Evolutionary conservation across 2,329 filamentous ascomycete species (phyloP).

Genomic region (Fusarium dlaminii): DNA sequence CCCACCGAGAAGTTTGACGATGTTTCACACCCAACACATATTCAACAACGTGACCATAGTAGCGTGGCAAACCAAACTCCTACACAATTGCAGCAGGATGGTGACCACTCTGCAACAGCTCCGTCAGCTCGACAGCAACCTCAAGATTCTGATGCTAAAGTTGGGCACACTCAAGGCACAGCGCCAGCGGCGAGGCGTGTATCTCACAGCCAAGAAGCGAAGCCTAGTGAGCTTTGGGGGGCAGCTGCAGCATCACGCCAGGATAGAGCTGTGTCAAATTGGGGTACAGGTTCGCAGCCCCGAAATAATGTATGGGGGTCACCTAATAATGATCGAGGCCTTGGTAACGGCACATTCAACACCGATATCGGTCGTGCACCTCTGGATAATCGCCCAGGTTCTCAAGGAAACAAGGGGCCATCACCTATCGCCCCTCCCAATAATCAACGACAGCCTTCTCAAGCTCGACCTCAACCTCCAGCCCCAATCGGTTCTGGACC

Average conservation of each 20-base stretch:
- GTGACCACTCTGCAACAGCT: slow-evolving; percentile 1
- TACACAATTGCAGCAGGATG: slow-evolving; percentile 34
- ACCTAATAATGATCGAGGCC: slow-evolving; percentile 74
- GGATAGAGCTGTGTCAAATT: slow-evolving; percentile 59
- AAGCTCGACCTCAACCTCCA: slow-evolving; percentile 44
- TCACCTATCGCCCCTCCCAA: slow-evolving; percentile 56
- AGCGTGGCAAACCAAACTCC: slow-evolving; percentile 2
- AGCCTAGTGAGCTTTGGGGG: slow-evolving; percentile 51
- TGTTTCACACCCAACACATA: slow-evolving; percentile 44
- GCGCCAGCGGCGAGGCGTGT: slow-evolving; percentile 40
- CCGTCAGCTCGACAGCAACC: slow-evolving; percentile 12
- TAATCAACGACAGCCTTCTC: slow-evolving; percentile 36
- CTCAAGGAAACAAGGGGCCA: slow-evolving; percentile 52
- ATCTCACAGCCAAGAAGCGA: slow-evolving; percentile 47
- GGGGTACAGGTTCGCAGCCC: slow-evolving; percentile 58
- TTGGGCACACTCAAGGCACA: slow-evolving; percentile 19
- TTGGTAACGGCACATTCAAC: slow-evolving; percentile 82
- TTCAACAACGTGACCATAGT: slow-evolving; percentile 47
- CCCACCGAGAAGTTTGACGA: slow-evolving; percentile 53
- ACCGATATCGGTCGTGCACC: slow-evolving; percentile 63
- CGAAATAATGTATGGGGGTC: slow-evolving; percentile 81
- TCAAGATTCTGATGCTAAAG: slow-evolving; percentile 19
- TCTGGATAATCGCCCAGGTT: slow-evolving; percentile 48
- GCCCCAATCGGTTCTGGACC: slow-evolving; percentile 47
- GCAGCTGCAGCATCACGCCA: slow-evolving; percentile 50